Evolutionary conservation across 202 grass and related monocot species (phyloP).

Genomic region (Elaeis oleifera): DNA sequence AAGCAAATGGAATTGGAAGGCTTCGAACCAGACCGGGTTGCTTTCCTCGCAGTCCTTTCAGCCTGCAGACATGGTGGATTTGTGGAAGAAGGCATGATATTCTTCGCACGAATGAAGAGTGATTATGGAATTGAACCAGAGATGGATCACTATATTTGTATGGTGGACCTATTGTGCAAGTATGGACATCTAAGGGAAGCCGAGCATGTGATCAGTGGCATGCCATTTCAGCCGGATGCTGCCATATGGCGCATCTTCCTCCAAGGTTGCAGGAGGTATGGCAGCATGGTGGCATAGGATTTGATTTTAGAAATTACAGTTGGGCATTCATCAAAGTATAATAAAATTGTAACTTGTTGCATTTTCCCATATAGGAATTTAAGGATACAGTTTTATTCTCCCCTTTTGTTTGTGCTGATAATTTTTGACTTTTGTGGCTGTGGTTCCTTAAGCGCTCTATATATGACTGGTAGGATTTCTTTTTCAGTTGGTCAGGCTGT

Average conservation of each 20-base stretch:
- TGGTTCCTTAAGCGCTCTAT: no score
- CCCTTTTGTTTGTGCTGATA: no score
- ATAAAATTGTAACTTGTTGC: no score
- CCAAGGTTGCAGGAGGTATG: slow-evolving; percentile 57
- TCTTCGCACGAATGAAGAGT: slow-evolving; percentile 52
- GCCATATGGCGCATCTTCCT: slow-evolving; percentile 59
- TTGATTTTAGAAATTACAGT: no score
- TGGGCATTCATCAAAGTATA: no score
- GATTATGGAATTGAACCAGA: slow-evolving; percentile 47
- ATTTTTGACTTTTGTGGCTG: no score
- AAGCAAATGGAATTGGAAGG: slow-evolving; percentile 47
- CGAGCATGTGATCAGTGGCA: slow-evolving; percentile 48
- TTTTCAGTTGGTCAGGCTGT: no score
- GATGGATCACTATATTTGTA: slow-evolving; percentile 71
- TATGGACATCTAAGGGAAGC: slow-evolving; percentile 53
- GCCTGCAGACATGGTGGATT: slow-evolving; percentile 68
- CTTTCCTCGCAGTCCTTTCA: slow-evolving; percentile 57
- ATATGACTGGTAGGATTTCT: no score
- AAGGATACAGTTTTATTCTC: no score
- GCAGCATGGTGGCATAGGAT: not conserved
- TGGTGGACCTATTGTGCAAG: slow-evolving; percentile 66
- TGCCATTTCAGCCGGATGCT: slow-evolving; percentile 61
- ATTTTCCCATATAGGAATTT: no score
- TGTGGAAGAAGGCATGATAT: slow-evolving; percentile 48
- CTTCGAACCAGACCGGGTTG: slow-evolving; percentile 56